A percentile compares a stretch with the other conserved stretches of the same genome.
phyloP scores from a whole-genome alignment of 2,329 filamentous ascomycete species.

The Trichoderma semiorbis region DNA sequence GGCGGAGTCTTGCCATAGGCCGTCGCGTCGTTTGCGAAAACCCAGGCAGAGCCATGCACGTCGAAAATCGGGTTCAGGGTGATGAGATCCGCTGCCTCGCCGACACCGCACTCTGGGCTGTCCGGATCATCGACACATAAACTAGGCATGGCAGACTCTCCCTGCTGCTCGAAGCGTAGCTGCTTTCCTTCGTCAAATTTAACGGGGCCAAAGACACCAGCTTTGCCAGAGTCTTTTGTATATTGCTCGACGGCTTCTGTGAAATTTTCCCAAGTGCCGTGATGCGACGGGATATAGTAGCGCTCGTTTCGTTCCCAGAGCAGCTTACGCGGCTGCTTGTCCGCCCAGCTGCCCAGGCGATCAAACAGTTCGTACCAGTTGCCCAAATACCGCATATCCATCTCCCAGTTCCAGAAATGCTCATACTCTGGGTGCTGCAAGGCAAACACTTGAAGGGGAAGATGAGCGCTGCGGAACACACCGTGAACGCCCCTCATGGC shows the following conservation, averaged over 20 bases:
- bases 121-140: constrained; percentile 54
- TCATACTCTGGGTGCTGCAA: constrained; percentile 61
- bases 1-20: constrained; percentile 62
- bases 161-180: constrained; percentile 50
- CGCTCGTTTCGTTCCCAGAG: constrained; percentile 74
- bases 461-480: constrained; percentile 63
- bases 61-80: constrained; percentile 77
- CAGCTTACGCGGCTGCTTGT: constrained; percentile 64
- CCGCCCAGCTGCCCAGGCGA: constrained; percentile 63
- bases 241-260: constrained; percentile 61
- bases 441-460: constrained; percentile 63
- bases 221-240: constrained; percentile 47
- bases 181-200: constrained; percentile 46
- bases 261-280: constrained; percentile 72
- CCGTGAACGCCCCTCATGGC: constrained; percentile 60
- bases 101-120: constrained; percentile 57
- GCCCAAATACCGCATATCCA: constrained; percentile 63
- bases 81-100: constrained; percentile 71
- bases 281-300: constrained; percentile 70
- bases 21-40: constrained; percentile 66
- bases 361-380: constrained; percentile 72
- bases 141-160: constrained; percentile 51
- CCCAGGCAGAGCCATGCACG: constrained; percentile 67
- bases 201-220: constrained; percentile 68
- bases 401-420: constrained; percentile 69